A percentile compares a stretch with the other conserved stretches of the same genome.
These are phyloP conservation scores for Saccharomyces hybrid DNA, from an alignment of 1,139 yeast species.

Conservation along the genomic window DNA sequence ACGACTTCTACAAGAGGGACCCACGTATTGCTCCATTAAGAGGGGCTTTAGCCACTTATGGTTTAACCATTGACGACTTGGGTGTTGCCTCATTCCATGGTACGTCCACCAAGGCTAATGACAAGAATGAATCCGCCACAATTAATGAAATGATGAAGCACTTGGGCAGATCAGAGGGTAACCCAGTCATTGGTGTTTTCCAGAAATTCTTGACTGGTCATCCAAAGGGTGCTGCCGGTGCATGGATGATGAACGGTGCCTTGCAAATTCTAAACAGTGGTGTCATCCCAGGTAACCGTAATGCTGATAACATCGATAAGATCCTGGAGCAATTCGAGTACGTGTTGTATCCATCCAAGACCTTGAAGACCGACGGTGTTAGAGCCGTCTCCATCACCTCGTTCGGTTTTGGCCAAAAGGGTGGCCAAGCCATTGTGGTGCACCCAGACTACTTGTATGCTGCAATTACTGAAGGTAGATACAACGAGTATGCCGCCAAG, in stretches of 20 bases:
- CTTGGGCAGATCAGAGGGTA: constrained; percentile 95
- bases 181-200: constrained; percentile 96
- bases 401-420: constrained; percentile 99
- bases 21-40: constrained; percentile 95
- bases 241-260: constrained; percentile 99
- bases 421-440: constrained; percentile 88
- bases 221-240: constrained; percentile 99
- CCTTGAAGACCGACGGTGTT: constrained; percentile 91
- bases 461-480: constrained; percentile 62
- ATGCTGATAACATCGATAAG: constrained; percentile 93
- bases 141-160: constrained; percentile 88
- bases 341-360: constrained; percentile 89
- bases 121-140: constrained; percentile 93
- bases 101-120: constrained; percentile 96
- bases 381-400: constrained; percentile 97
- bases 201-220: constrained; percentile 98
- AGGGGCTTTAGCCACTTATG: constrained; percentile 92
- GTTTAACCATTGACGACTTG: constrained; percentile 87
- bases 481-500: constrained; percentile 60
- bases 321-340: constrained; percentile 74
- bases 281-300: constrained; percentile 96
- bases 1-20: constrained; percentile 83
- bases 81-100: constrained; percentile 99
- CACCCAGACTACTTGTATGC: constrained; percentile 93
- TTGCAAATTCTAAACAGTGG: constrained; percentile 89